Conservation (phyloP, 345 rosid genomes). For the Hypericum androsaemum region DNA sequence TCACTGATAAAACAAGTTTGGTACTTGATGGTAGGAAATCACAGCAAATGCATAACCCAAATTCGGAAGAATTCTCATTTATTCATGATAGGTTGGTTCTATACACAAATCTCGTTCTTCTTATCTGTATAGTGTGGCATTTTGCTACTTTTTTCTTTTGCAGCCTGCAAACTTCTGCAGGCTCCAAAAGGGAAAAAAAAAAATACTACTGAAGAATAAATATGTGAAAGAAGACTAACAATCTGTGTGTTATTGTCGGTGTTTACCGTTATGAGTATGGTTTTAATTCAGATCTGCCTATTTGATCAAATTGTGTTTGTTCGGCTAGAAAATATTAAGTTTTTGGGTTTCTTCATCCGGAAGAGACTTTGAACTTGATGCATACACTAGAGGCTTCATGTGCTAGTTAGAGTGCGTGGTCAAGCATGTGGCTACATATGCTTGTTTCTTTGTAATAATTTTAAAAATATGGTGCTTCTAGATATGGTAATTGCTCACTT, state of each 20-base stretch:
- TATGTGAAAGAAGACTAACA: too few relatives aligned
- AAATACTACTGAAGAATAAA: background rate
- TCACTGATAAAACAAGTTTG: constrained; percentile 12
- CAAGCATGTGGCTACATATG: too few relatives aligned
- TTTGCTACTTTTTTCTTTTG: background rate
- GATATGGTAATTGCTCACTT: background rate
- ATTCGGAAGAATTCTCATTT: constrained; percentile 21
- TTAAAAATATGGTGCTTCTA: background rate
- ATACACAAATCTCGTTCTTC: background rate
- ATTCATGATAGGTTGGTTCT: constrained; percentile 26
- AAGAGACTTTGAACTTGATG: too few relatives aligned
- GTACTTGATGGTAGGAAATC: constrained; percentile 15
- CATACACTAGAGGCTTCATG: background rate
- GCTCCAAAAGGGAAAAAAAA: too few relatives aligned
- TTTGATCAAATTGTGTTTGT: too few relatives aligned
- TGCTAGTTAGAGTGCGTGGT: background rate
- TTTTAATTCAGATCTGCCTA: too few relatives aligned
- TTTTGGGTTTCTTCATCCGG: too few relatives aligned
- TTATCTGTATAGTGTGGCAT: background rate
- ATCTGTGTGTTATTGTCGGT: too few relatives aligned
- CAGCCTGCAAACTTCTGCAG: background rate
- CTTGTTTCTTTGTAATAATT: background rate
- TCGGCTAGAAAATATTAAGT: too few relatives aligned
- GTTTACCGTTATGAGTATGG: too few relatives aligned
- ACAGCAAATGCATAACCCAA: constrained; percentile 16